These are phyloP conservation scores for Zelopaecilomyces penicillatus DNA, from an alignment of 2,329 filamentous ascomycete species.

Conservation along the genomic window DNA sequence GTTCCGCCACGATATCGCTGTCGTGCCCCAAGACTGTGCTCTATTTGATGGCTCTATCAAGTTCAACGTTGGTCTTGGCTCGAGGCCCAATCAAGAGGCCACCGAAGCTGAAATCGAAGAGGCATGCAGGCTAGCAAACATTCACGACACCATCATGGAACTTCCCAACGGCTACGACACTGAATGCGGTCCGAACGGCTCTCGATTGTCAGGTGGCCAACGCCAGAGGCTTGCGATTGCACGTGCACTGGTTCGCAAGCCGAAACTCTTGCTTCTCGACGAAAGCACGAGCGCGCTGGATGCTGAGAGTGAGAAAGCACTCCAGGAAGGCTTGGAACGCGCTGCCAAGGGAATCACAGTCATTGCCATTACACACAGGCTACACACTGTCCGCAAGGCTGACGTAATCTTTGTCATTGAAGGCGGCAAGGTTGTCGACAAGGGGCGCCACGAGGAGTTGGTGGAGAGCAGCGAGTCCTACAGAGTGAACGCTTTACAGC, in stretches of 20 bases:
- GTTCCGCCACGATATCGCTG: constrained; percentile 45
- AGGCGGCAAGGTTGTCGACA: constrained; percentile 42
- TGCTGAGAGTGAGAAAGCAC: constrained; percentile 54
- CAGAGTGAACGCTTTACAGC: constrained; percentile 42
- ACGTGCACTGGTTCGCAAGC: constrained; percentile 62
- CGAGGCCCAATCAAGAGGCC: constrained; percentile 44
- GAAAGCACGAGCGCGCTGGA: constrained; percentile 77
- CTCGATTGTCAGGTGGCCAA: constrained; percentile 69
- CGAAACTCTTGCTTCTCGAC: constrained; percentile 67
- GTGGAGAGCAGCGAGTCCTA: constrained; percentile 45
- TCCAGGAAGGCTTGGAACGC: constrained; percentile 58
- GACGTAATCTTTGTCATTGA: constrained; percentile 52
- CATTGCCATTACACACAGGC: constrained; percentile 49
- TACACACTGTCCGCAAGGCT: constrained; percentile 48
- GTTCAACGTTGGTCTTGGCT: constrained; percentile 49
- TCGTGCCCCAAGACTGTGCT: constrained; percentile 51
- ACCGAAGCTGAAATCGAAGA: constrained; percentile 54
- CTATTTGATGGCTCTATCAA: constrained; percentile 48
- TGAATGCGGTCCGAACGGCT: constrained; percentile 61
- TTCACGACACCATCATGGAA: constrained; percentile 57
- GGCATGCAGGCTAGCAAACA: constrained; percentile 60
- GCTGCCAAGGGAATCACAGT: constrained; percentile 46
- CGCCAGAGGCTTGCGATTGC: constrained; percentile 73
- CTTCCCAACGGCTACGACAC: constrained; percentile 61
- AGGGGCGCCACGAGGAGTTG: constrained; percentile 45